phyloP scores from a whole-genome alignment of 352 stramenopile genomes.

The Aphanomyces invadans region DNA sequence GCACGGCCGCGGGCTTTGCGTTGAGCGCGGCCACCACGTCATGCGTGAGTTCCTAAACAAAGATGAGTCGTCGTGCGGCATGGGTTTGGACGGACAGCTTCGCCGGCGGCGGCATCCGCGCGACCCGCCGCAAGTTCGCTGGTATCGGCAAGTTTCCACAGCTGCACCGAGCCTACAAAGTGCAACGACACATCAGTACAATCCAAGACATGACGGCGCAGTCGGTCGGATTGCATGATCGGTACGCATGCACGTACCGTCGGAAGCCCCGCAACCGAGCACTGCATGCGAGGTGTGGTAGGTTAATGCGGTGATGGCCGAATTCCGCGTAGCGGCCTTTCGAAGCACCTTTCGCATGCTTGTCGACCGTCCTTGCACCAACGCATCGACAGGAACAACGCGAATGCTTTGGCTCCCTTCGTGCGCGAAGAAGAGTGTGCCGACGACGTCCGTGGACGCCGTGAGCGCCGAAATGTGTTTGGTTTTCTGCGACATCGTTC shows the following conservation, averaged over 20 bases:
- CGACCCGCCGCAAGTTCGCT: too few relatives aligned
- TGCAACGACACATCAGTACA: too few relatives aligned
- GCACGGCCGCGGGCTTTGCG: not conserved
- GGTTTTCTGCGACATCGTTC: constrained; percentile 29
- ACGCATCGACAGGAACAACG: constrained; percentile 31
- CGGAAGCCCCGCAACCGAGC: constrained; percentile 52
- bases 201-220: too few relatives aligned
- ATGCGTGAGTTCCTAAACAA: not conserved
- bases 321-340: constrained; percentile 53
- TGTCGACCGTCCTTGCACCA: constrained; percentile 33
- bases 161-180: constrained; percentile 6
- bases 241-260: too few relatives aligned
- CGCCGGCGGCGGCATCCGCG: not conserved
- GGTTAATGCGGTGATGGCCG: constrained; percentile 41
- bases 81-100: not conserved
- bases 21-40: not conserved
- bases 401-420: constrained; percentile 74
- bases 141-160: constrained; percentile 1
- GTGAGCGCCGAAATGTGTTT: constrained; percentile 45
- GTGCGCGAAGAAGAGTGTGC: constrained; percentile 61
- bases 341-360: constrained; percentile 59
- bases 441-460: constrained; percentile 45
- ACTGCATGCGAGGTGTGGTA: constrained; percentile 45
- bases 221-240: too few relatives aligned
- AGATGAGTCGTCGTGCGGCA: too few relatives aligned